Percentiles rank a stretch among this genome's conserved stretches.
Evolutionary conservation across 2,329 filamentous ascomycete genomes (phyloP).

Genomic region (Colletotrichum cordylinicola): DNA sequence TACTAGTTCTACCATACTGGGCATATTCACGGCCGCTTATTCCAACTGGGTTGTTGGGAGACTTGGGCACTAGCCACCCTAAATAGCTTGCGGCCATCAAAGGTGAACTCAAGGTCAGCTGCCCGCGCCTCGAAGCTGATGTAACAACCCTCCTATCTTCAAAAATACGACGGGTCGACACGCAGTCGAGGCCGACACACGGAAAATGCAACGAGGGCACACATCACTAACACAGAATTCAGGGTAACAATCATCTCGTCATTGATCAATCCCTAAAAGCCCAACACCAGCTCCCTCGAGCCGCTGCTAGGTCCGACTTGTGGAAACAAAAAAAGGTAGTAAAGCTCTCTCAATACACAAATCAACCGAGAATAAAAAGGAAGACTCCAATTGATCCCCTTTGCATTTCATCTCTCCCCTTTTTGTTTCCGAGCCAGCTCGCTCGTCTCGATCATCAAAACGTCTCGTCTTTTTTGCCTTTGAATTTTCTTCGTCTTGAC

Average conservation of each 20-base stretch:
- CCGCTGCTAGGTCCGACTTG: neutral
- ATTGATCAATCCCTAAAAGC: constrained; percentile 10
- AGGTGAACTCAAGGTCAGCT: neutral
- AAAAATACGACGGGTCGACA: neutral
- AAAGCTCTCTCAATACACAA: neutral
- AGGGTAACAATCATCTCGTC: constrained; percentile 20
- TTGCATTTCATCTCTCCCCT: neutral
- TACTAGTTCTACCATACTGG: neutral
- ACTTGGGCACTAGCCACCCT: neutral
- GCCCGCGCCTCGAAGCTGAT: neutral
- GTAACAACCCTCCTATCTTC: neutral
- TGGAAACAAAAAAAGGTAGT: neutral
- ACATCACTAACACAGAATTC: neutral
- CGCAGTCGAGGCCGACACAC: neutral
- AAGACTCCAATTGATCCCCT: neutral
- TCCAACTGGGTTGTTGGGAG: neutral
- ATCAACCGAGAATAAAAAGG: neutral
- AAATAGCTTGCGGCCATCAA: neutral
- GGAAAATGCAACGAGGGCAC: neutral
- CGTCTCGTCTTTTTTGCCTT: neutral
- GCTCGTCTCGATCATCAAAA: constrained; percentile 14
- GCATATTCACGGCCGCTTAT: neutral
- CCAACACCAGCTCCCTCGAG: neutral
- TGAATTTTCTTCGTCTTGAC: neutral
- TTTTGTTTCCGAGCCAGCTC: neutral